A percentile compares a stretch with the other conserved stretches of the same genome.
phyloP scores from a whole-genome alignment of 192 early-diverging fungal species.

The Backusella macrospora region DNA sequence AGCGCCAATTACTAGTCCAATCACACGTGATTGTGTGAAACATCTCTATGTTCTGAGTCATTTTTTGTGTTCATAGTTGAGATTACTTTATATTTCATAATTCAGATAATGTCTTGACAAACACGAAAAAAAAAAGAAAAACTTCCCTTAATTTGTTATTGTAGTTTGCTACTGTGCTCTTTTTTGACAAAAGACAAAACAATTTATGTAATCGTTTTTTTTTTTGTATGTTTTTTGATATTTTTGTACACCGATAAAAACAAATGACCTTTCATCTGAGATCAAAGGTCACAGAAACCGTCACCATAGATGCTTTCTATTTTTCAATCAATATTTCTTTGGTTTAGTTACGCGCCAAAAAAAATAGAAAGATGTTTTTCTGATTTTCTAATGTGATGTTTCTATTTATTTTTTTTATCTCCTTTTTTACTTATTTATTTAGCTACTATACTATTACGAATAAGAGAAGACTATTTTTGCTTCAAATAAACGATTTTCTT shows the following conservation, averaged over 20 bases:
- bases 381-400: neutral
- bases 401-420: neutral
- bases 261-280: constrained; percentile 7
- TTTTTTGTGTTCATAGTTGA: neutral
- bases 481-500: neutral
- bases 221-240: neutral
- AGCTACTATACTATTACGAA: neutral
- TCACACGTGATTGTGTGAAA: constrained; percentile 32
- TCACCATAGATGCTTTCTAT: constrained; percentile 4
- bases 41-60: constrained; percentile 22
- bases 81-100: neutral
- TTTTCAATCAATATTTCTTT: neutral
- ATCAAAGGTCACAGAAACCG: constrained; percentile 9
- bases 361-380: neutral
- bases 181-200: neutral
- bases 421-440: neutral
- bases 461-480: neutral
- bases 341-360: neutral
- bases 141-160: no score
- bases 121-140: no score
- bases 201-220: neutral
- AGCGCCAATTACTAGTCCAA: constrained; percentile 1
- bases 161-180: no score
- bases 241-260: constrained; percentile 11
- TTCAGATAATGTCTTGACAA: neutral